Percentiles rank a stretch among this genome's conserved stretches.
These are phyloP conservation scores for Geranium brycei DNA, from an alignment of 345 rosid species.

Conservation along the genomic window DNA sequence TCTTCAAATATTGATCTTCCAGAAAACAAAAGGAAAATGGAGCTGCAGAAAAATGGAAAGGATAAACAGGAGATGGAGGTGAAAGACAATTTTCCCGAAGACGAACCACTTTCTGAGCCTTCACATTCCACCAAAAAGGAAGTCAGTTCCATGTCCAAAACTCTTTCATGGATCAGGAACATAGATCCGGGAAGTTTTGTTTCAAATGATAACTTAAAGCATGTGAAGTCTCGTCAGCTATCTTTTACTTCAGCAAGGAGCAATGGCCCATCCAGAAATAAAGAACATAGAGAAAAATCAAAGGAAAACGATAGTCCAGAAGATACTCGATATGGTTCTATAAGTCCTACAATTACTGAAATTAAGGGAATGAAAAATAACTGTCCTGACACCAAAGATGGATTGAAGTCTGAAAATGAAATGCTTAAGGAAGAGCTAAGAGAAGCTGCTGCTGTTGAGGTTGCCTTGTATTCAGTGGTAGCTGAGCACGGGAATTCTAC, in stretches of 20 bases:
- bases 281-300: constrained; percentile 10
- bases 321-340: constrained; percentile 9
- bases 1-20: background rate
- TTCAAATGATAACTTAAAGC: constrained; percentile 32
- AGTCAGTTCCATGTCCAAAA: constrained; percentile 42
- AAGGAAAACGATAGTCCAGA: constrained; percentile 17
- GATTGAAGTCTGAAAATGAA: constrained; percentile 38
- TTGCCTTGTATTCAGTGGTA: constrained; percentile 69
- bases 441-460: constrained; percentile 85
- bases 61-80: constrained; percentile 10
- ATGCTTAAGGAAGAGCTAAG: constrained; percentile 72
- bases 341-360: constrained; percentile 5
- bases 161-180: constrained; percentile 29
- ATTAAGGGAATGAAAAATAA: constrained; percentile 14
- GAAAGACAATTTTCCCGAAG: constrained; percentile 28
- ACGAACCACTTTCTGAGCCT: constrained; percentile 19
- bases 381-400: constrained; percentile 22
- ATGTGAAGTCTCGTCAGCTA: constrained; percentile 42
- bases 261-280: constrained; percentile 14
- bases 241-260: constrained; percentile 26
- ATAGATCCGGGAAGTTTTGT: constrained; percentile 32
- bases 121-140: constrained; percentile 35
- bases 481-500: constrained; percentile 89
- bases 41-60: constrained; percentile 15
- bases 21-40: background rate